phyloP scores from a whole-genome alignment of 2,329 filamentous ascomycete genomes.

The Conoideocrella luteorostrata region DNA sequence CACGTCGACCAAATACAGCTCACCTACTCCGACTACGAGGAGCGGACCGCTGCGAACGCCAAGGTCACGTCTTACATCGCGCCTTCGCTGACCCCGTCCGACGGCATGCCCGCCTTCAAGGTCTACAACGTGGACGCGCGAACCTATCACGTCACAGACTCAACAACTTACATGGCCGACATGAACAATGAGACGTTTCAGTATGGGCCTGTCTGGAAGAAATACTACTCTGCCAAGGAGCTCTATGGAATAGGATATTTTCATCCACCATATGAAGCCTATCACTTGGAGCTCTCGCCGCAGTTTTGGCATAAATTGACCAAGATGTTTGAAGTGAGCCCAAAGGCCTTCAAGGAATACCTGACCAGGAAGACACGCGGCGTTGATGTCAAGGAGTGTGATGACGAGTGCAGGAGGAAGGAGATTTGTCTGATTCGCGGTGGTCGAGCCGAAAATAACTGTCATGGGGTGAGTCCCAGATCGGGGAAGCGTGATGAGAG shows the following conservation, averaged over 20 bases:
- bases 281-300: not conserved
- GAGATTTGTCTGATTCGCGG: slow-evolving; percentile 48
- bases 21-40: slow-evolving; percentile 41
- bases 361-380: slow-evolving; percentile 21
- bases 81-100: slow-evolving; percentile 47
- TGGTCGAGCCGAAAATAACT: slow-evolving; percentile 45
- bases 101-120: slow-evolving; percentile 49
- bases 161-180: not conserved
- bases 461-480: slow-evolving; percentile 17
- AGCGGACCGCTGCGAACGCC: slow-evolving; percentile 35
- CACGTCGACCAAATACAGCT: slow-evolving; percentile 51
- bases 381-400: slow-evolving; percentile 32
- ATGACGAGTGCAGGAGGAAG: slow-evolving; percentile 30
- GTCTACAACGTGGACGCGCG: slow-evolving; percentile 51
- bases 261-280: not conserved
- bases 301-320: not conserved
- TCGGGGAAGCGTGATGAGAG: not conserved
- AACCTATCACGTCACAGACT: slow-evolving; percentile 33
- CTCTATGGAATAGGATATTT: not conserved
- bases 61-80: slow-evolving; percentile 45
- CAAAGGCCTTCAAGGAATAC: not conserved
- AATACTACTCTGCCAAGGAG: not conserved
- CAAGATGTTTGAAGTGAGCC: not conserved
- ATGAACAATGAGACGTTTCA: not conserved
- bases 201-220: not conserved